Evolutionary conservation across 352 stramenopile species (phyloP), one percentile per base, ranked within the genome.

Genomic region (Phytophthora uliginosa): DNA sequence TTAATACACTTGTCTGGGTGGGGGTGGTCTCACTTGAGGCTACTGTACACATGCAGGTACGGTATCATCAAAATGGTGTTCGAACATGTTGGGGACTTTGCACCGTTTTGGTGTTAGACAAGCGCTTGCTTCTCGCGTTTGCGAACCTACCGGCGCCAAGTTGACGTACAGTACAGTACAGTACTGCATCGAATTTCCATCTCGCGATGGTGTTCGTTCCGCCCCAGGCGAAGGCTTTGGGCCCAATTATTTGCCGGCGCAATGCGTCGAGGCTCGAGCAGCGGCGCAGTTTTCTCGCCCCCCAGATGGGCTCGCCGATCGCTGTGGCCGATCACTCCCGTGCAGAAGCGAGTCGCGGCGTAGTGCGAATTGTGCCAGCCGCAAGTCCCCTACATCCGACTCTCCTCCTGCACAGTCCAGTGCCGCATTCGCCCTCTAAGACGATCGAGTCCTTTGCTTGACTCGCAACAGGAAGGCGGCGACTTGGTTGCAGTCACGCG

Each of bases 381-480:
- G 73, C 47, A 45, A 62, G 26, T 66, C 63, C 69, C 59, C 69
- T 79, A 77, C 73, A 74, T 66, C 68, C 72, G 63, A 71, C 72
- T 77, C 68, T 76, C 69, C 22, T 67, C 31, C 31, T 33, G 36
- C 31, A 69, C 53, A 28, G 58, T 62, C 53, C 57, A 66, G 42
- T 56, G 54, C 59, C 7, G 22, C 15, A 42, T 52, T 60, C 57
- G 33, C 34, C 31, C 54, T 17, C 36, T 42, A 51, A 52, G 53
- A 73, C 69, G 64, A 48, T 56, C 26, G 22, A 26, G 34, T 31
- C 28, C 1, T 40, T 13, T 40, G 38, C 36, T 10, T 48, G 40
- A 20, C 17, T 48, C 18, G 40, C 7, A 51, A 15, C 18, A 51
- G 42, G 38, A 13, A n/a, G 13, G 36, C 36, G 36, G 36, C 28